phyloP scores from a whole-genome alignment of 2,329 filamentous ascomycete species.

The Colletotrichum lentis region DNA sequence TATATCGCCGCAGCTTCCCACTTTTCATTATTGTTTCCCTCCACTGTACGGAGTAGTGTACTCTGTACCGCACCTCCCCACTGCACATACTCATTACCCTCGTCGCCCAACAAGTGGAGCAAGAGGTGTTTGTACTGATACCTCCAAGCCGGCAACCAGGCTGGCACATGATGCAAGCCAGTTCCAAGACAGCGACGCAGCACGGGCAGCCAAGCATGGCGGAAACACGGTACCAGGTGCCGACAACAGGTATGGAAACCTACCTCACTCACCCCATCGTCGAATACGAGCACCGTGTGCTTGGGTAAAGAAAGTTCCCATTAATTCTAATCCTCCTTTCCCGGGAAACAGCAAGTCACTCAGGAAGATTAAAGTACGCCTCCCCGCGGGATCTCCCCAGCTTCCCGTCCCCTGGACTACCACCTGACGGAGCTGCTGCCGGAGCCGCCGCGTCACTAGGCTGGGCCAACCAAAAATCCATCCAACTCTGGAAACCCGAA shows the following conservation, averaged over 20 bases:
- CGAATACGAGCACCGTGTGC: constrained; percentile 23
- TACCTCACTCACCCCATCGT: constrained; percentile 10
- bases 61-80: too few species aligned
- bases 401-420: constrained; percentile 73
- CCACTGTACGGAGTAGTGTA: too few species aligned
- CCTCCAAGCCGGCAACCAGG: constrained; percentile 32
- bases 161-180: constrained; percentile 35
- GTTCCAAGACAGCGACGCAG: constrained; percentile 32
- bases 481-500: constrained; percentile 73
- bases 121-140: constrained; percentile 1
- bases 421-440: constrained; percentile 67
- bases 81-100: not conserved
- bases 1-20: constrained; percentile 15
- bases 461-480: constrained; percentile 72
- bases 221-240: constrained; percentile 35
- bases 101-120: constrained; percentile 19
- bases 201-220: constrained; percentile 31
- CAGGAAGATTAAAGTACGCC: constrained; percentile 72
- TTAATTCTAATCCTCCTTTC: constrained; percentile 7
- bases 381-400: constrained; percentile 76
- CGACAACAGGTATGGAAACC: constrained; percentile 37
- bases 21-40: not conserved
- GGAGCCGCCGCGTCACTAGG: constrained; percentile 78
- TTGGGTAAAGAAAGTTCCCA: not conserved
- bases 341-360: constrained; percentile 35